Base-by-base conservation (phyloP, 192 early-diverging fungal genomes). In the Mortierella antarctica region DNA sequence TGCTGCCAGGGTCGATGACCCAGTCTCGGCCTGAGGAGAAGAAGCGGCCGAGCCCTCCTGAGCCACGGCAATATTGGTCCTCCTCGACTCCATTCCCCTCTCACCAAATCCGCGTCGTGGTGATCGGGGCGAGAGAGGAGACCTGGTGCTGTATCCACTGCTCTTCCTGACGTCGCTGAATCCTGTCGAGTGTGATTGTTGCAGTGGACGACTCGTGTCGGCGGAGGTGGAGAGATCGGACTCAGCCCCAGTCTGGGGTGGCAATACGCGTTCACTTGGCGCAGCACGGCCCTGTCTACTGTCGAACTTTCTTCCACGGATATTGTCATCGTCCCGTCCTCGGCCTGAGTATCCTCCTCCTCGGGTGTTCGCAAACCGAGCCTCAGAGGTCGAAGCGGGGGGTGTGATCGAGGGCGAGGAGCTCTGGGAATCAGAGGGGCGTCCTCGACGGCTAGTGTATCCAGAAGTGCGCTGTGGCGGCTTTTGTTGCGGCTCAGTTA, bases 61-160 rank as follows among this genome's bases (percentile, higher is more conserved):
- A 23, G 21, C 31, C 54, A 12, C 21, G 4, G 18, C 55, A 18
- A 0, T 31, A 21, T 56, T 31, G 9, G 2, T n/a, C 15, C 40
- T 56, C 48, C 48, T 73, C 12, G 71, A 7, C 14, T 73, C 71
- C 23, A 39, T 15, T 7, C 62, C 62, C 47, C 67, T 61, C 18
- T 70, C 74, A 9, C 59, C 58, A n/a, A 76, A 76, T 45, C 74
- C 74, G 11, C 74, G 74, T 21, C 66, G 74, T 31, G 74, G 74
- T n/a, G 74, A 73, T 3, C 71, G 62, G 20, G 71, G 62, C 12
- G 71, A 67, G 8, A 55, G 67, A 11, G 74, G 67, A 3, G 74
- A 70, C 40, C 53, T 53, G 47, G 58, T 70, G 49, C 23, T 18
- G 65, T 47, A 10, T 66, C 55, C 4, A 31, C 31, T 31, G 31